Evolutionary conservation across 805 yeast species (phyloP).

Genomic region (Clavispora phyllophila): DNA sequence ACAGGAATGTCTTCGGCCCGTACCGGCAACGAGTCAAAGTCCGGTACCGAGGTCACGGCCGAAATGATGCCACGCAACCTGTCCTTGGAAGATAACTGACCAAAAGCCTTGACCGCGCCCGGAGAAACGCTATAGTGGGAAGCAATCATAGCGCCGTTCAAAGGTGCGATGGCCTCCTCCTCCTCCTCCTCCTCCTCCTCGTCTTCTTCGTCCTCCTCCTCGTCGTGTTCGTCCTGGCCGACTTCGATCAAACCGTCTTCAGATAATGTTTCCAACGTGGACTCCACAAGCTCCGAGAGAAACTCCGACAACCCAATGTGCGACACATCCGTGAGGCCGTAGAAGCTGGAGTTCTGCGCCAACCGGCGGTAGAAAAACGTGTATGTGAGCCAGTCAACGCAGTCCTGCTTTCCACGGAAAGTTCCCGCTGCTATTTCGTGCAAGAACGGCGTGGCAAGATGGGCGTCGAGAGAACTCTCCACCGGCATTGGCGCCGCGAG

Average conservation of each 20-base stretch:
- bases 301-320: constrained; percentile 72
- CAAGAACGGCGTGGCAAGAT: constrained; percentile 62
- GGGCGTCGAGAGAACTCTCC: constrained; percentile 65
- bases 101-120: constrained; percentile 60
- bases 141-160: constrained; percentile 70
- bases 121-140: constrained; percentile 66
- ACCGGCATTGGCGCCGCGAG: constrained; percentile 72
- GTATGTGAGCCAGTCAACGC: constrained; percentile 86
- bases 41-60: constrained; percentile 60
- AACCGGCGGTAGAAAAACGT: constrained; percentile 79
- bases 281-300: constrained; percentile 79
- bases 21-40: constrained; percentile 62
- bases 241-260: constrained; percentile 61
- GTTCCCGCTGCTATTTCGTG: constrained; percentile 67
- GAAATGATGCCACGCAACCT: constrained; percentile 61
- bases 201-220: constrained; percentile 27
- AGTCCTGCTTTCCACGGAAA: constrained; percentile 69
- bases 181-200: constrained; percentile 36
- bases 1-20: constrained; percentile 53
- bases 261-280: constrained; percentile 55
- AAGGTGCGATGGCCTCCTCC: constrained; percentile 44
- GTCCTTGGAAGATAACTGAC: constrained; percentile 49
- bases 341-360: constrained; percentile 79
- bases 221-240: constrained; percentile 32
- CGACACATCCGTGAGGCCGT: constrained; percentile 66